Base-by-base conservation (phyloP, 202 grass and related monocot genomes). In the Elaeis oleifera region DNA sequence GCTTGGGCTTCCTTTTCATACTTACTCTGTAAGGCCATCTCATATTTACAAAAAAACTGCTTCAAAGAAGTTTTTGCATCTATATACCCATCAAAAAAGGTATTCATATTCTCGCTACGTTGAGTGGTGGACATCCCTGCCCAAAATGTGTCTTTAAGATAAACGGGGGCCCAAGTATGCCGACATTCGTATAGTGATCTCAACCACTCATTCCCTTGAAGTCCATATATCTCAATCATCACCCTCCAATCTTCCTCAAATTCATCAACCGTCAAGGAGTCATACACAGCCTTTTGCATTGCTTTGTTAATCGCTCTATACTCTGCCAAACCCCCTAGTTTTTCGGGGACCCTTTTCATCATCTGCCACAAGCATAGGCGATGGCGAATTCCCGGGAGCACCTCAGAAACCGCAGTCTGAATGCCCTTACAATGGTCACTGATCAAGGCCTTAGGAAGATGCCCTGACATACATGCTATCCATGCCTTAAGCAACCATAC, bases 1-100 rank as follows among this genome's bases (percentile, higher is more conserved):
- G 92, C 88, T 79, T 97, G 88, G 22, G 88, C 81, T 65, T 97
- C 88, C 69, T 91, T 97, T 68, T 89, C 92, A 67, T 89, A 97
- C 75, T 97, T 97, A 23, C 82, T 88, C 81, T 89, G 79, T 70
- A 97, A 81, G 72, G 77, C 75, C 58, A 78, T 76, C 77, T 92
- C 92, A 54, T 89, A 89, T 84, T 97, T 97, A 59, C 71, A 58
- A 75, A 97, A 67, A 80, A 92, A 97, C 67, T 97, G 88, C 67
- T 86, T 92, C 82, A 97, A 73, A 18, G 76, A 79, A 57, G 88
- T 92, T 75, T 97, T 97, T 29, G 69, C 60, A 74, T 97, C 88
- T 27, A 97, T 69, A 82, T 72, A 85, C 19, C 94, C 88, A 63
- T 97, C 82, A 64, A 97, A 97, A 65, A 97, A 92, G 74, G 88